phyloP scores from a whole-genome alignment of 1,284 basidiomycete species.

The Retiboletus flavoniger region DNA sequence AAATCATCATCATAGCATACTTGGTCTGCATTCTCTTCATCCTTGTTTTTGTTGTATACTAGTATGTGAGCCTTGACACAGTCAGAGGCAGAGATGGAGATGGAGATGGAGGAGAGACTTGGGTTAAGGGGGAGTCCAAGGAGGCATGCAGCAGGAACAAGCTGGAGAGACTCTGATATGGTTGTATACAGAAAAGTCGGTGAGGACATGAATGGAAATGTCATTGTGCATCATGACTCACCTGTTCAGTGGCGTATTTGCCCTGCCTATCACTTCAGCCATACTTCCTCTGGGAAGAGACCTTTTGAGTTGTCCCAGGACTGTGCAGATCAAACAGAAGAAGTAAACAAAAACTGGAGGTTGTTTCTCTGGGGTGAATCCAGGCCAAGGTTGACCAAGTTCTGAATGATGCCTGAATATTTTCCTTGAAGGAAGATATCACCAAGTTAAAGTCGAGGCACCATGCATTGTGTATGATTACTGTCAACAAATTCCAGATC shows the following conservation, averaged over 20 bases:
- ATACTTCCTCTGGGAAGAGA: conserved; percentile 31
- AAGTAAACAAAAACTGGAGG: conserved; percentile 34
- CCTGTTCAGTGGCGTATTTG: not conserved
- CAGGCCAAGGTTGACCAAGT: conserved; percentile 39
- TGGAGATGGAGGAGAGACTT: conserved; percentile 16
- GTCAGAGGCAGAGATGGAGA: conserved; percentile 40
- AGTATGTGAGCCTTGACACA: conserved; percentile 32
- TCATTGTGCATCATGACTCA: conserved; percentile 17
- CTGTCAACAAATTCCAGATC: not conserved
- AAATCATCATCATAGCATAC: conserved; percentile 28
- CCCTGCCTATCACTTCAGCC: conserved; percentile 29
- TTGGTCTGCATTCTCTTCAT: conserved; percentile 24
- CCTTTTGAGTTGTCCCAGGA: conserved; percentile 25
- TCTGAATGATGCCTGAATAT: conserved; percentile 35
- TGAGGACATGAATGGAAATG: conserved; percentile 53
- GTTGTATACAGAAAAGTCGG: conserved; percentile 52
- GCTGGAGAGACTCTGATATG: conserved; percentile 30
- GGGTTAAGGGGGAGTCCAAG: conserved; percentile 28
- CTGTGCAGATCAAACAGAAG: conserved; percentile 28
- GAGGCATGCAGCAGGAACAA: conserved; percentile 41
- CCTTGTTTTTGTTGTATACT: conserved; percentile 23
- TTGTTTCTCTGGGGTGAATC: not conserved
- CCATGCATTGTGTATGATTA: conserved; percentile 36
- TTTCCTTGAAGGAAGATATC: conserved; percentile 38
- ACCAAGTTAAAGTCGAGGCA: conserved; percentile 44